Conservation (phyloP, 2,329 filamentous ascomycete species). For the Sclerotinia minor region DNA sequence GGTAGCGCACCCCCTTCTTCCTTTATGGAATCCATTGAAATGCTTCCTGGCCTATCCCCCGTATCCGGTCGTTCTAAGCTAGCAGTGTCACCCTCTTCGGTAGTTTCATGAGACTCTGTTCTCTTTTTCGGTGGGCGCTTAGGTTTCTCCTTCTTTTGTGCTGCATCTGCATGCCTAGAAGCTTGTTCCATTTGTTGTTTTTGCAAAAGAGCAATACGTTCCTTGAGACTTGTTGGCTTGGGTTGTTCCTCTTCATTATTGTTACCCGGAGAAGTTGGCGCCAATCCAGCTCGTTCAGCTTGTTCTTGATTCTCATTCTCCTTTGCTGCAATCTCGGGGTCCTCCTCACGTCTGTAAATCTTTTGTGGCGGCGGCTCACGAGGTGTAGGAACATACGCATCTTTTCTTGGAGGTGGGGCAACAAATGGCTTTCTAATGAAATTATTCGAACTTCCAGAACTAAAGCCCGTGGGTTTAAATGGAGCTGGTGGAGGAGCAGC, state of each 20-base stretch:
- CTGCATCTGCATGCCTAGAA: conserved; percentile 73
- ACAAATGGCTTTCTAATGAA: conserved; percentile 99
- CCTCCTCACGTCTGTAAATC: conserved; percentile 84
- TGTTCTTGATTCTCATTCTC: conserved; percentile 66
- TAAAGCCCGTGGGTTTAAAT: conserved; percentile 73
- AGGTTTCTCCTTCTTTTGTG: conserved; percentile 82
- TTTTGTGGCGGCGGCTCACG: conserved; percentile 71
- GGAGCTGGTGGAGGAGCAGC: conserved; percentile 83
- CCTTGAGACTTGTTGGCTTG: conserved; percentile 90
- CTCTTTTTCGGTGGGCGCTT: conserved; percentile 74
- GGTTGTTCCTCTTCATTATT: conserved; percentile 72
- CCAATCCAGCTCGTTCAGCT: conserved; percentile 67
- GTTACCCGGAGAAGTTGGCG: conserved; percentile 41
- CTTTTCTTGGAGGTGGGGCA: conserved; percentile 86
- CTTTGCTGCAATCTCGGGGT: conserved; percentile 67
- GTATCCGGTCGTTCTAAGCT: conserved; percentile 50
- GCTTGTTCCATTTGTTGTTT: conserved; percentile 92
- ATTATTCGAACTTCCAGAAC: conserved; percentile 57
- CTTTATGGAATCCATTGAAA: conserved; percentile 50
- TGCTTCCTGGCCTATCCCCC: conserved; percentile 50
- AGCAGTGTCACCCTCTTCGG: conserved; percentile 42
- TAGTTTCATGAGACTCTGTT: conserved; percentile 50
- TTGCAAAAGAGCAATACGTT: conserved; percentile 90
- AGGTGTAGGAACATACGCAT: conserved; percentile 81
- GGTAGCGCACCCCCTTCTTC: conserved; percentile 46